phyloP scores from a whole-genome alignment of 2,329 filamentous ascomycete species.

The Claviceps paspali region DNA sequence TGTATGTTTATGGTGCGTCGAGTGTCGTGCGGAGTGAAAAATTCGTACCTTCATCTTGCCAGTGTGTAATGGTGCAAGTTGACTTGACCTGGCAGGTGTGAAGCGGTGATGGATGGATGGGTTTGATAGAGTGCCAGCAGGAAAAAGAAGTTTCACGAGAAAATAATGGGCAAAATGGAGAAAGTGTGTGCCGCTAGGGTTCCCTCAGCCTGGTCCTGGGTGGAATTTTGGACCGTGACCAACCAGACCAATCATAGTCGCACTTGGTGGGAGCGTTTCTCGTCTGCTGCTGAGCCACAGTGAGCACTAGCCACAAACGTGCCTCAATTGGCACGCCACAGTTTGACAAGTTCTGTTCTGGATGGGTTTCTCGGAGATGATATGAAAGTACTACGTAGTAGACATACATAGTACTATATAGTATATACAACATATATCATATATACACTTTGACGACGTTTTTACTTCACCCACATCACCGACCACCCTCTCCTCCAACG shows the following conservation, averaged over 20 bases:
- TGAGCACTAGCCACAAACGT: constrained; percentile 3
- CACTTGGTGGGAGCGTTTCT: background rate
- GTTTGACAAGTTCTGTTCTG: no score
- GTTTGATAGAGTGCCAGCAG: background rate
- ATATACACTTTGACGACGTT: no score
- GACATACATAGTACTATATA: no score
- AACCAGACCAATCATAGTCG: no score
- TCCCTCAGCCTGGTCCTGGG: no score
- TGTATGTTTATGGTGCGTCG: background rate
- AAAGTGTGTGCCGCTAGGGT: constrained; percentile 29
- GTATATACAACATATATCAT: no score
- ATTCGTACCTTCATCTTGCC: constrained; percentile 32
- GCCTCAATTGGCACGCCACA: constrained; percentile 2
- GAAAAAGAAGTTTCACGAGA: constrained; percentile 10
- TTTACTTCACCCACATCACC: no score
- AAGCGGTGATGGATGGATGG: constrained; percentile 19
- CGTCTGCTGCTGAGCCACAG: background rate
- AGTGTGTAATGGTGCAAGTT: constrained; percentile 29
- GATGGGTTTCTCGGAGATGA: no score
- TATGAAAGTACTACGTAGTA: no score
- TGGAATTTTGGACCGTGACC: no score
- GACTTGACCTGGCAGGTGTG: constrained; percentile 25
- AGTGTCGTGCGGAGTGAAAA: background rate
- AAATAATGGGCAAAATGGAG: constrained; percentile 24
- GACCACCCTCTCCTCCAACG: background rate